A percentile compares a stretch with the other conserved stretches of the same genome.
Conservation (phyloP, 176 grass and related monocot genomes). For the Rhynchospora tenuis region DNA sequence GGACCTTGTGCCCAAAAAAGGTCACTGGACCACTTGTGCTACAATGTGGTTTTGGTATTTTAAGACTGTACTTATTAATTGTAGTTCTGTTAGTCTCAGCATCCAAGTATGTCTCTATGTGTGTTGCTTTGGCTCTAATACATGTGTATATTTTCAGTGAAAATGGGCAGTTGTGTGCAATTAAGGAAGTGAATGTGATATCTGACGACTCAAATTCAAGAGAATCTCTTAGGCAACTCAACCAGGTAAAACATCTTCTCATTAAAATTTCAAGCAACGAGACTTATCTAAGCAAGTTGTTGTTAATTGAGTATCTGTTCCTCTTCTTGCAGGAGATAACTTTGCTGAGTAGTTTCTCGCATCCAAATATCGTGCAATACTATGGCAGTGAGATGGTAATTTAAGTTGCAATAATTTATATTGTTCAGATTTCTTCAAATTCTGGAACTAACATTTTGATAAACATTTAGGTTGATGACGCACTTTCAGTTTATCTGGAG, state of each 20-base stretch:
- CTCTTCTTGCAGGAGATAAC: conserved; percentile 62
- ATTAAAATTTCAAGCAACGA: not conserved
- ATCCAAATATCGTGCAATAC: conserved; percentile 94
- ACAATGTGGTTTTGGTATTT: too few species aligned
- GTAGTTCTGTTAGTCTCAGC: not conserved
- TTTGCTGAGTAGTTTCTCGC: conserved; percentile 77
- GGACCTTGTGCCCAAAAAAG: not conserved
- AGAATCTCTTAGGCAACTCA: conserved; percentile 93
- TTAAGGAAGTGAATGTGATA: conserved; percentile 97
- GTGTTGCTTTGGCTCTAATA: not conserved
- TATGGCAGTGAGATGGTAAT: conserved; percentile 79
- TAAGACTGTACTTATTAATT: not conserved
- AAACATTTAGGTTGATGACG: conserved; percentile 52
- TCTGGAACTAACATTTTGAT: not conserved
- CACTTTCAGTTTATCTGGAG: conserved; percentile 91
- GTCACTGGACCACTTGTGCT: not conserved
- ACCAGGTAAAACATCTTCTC: conserved; percentile 50
- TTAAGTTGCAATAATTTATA: conserved; percentile 27
- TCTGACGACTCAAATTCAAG: conserved; percentile 87
- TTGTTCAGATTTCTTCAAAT: conserved; percentile 13
- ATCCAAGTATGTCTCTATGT: not conserved
- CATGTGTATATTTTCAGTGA: conserved; percentile 49
- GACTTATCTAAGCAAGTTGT: not conserved
- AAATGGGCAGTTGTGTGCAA: conserved; percentile 83
- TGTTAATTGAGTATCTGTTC: conserved; percentile 19